Conservation (phyloP, 164 flowering plant genomes). For the Berberis vulgaris region DNA sequence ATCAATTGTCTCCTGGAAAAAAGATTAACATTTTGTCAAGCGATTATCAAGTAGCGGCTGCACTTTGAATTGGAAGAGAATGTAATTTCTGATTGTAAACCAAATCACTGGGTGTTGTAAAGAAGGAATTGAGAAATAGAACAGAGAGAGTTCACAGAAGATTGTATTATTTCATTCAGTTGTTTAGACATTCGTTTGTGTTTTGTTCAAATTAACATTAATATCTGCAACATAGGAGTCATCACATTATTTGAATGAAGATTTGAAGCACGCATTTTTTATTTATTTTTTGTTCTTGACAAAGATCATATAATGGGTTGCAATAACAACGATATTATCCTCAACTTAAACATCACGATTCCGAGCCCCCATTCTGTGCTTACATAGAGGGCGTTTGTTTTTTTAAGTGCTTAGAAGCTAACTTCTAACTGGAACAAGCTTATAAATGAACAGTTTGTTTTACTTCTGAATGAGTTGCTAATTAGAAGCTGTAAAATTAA, state of each 20-base stretch:
- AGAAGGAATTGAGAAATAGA: neutral
- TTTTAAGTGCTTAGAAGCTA: too few relatives aligned
- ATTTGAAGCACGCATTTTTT: neutral
- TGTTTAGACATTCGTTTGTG: neutral
- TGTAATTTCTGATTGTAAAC: neutral
- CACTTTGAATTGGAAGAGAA: neutral
- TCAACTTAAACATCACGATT: too few relatives aligned
- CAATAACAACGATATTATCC: too few relatives aligned
- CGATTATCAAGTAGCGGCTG: conserved; percentile 6
- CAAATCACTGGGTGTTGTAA: neutral
- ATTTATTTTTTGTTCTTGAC: neutral
- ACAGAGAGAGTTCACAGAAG: neutral
- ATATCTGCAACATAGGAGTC: neutral
- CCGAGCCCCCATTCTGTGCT: too few relatives aligned
- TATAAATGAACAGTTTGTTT: too few relatives aligned
- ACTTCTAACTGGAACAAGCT: too few relatives aligned
- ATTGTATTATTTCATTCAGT: neutral
- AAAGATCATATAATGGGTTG: too few relatives aligned
- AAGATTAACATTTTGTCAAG: conserved; percentile 32
- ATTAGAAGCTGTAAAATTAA: too few relatives aligned
- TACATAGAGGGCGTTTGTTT: too few relatives aligned
- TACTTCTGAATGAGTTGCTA: too few relatives aligned
- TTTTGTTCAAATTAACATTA: neutral
- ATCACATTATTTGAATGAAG: neutral
- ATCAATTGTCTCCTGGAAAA: conserved; percentile 40